These are phyloP conservation scores for Raphidocelis subcapitata DNA, from an alignment of 139 green algal genomes.

Conservation along the genomic window DNA sequence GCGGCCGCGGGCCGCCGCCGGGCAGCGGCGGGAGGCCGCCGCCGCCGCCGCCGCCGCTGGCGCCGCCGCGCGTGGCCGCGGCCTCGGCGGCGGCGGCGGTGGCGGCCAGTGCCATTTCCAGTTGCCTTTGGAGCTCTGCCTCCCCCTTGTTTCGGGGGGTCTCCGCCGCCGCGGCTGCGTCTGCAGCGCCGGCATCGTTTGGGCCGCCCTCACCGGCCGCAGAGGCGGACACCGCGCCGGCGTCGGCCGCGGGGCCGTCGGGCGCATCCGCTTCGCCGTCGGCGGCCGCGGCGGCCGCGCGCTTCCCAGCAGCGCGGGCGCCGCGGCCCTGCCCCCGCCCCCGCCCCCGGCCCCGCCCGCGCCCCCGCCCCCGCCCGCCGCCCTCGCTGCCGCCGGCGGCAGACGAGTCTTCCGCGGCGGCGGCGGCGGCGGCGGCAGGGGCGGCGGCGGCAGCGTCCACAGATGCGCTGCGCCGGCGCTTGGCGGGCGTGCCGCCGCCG, in stretches of 20 bases:
- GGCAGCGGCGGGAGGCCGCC: not conserved
- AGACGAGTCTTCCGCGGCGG: slow-evolving; percentile 10
- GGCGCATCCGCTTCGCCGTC: too few relatives aligned
- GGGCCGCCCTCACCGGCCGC: too few relatives aligned
- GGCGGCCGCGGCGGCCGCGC: slow-evolving; percentile 10
- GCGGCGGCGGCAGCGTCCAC: not conserved
- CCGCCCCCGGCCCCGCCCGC: not conserved
- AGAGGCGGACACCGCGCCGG: too few relatives aligned
- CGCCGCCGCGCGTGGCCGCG: not conserved
- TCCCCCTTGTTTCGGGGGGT: too few relatives aligned
- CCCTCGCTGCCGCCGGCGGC: slow-evolving; percentile 1
- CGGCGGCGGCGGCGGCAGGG: too few relatives aligned
- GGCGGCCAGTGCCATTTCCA: slow-evolving; percentile 75
- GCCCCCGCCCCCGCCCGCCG: not conserved
- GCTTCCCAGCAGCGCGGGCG: not conserved
- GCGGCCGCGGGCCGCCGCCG: not conserved
- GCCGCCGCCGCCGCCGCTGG: not conserved
- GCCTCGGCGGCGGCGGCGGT: slow-evolving; percentile 46
- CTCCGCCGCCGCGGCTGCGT: too few relatives aligned
- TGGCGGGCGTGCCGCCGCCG: too few relatives aligned
- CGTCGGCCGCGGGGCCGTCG: too few relatives aligned
- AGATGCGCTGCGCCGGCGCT: too few relatives aligned
- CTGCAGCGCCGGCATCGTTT: too few relatives aligned
- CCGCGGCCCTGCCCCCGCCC: not conserved
- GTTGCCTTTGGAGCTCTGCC: slow-evolving; percentile 82